These are phyloP conservation scores for Fonsecaea nubica DNA, from an alignment of 2,329 filamentous ascomycete genomes.

Conservation along the genomic window DNA sequence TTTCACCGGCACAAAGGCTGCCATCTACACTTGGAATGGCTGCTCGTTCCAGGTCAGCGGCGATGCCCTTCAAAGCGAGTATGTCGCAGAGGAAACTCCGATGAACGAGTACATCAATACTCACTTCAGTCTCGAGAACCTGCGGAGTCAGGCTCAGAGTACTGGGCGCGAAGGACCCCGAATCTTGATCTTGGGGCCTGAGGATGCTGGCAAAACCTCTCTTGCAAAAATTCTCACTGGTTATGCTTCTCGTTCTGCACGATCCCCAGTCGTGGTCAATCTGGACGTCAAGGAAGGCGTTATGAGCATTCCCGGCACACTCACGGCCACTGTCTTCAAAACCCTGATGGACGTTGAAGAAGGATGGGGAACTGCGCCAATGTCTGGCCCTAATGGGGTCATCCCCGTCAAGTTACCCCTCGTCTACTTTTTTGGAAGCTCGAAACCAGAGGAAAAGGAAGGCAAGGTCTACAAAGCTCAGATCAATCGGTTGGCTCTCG, in stretches of 20 bases:
- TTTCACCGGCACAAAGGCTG: constrained; percentile 81
- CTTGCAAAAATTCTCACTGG: constrained; percentile 77
- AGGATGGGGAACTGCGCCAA: constrained; percentile 88
- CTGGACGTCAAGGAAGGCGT: constrained; percentile 81
- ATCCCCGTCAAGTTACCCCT: constrained; percentile 91
- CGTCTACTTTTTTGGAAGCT: constrained; percentile 80
- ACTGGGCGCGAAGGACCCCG: constrained; percentile 69
- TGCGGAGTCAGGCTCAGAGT: constrained; percentile 67
- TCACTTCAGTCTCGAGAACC: constrained; percentile 81
- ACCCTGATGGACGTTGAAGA: constrained; percentile 87
- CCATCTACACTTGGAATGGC: constrained; percentile 90
- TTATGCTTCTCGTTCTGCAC: constrained; percentile 76
- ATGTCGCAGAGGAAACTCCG: constrained; percentile 78
- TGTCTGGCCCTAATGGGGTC: constrained; percentile 78
- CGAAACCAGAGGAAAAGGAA: constrained; percentile 70
- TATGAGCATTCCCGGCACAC: constrained; percentile 76
- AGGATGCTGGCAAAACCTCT: constrained; percentile 82
- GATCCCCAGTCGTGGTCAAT: constrained; percentile 82
- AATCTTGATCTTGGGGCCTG: constrained; percentile 81
- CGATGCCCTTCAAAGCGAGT: constrained; percentile 66
- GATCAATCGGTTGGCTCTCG: constrained; percentile 76
- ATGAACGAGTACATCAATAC: constrained; percentile 82
- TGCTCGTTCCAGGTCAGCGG: constrained; percentile 81
- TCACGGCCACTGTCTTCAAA: constrained; percentile 86
- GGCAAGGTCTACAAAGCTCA: constrained; percentile 74